A percentile compares a stretch with the other conserved stretches of the same genome.
Conservation (phyloP, 495 filamentous ascomycete species). For the Massariosphaeria phaeospora region DNA sequence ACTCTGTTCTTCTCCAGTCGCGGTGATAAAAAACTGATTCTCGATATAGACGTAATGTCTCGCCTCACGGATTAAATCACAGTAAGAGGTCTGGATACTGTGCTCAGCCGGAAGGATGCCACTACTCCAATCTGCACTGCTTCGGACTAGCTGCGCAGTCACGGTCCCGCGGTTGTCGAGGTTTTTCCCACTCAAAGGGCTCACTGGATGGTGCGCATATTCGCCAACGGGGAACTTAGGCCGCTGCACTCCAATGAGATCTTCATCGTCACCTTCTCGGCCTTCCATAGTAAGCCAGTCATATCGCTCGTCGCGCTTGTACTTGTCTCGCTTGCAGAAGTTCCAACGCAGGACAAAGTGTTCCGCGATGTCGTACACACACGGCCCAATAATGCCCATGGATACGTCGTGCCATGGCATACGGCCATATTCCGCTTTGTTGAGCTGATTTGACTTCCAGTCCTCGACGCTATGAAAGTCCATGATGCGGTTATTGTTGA, state of each 20-base stretch:
- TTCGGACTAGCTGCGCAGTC: slow-evolving; percentile 77
- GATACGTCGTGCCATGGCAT: slow-evolving; percentile 98
- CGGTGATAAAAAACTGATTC: slow-evolving; percentile 89
- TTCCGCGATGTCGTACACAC: slow-evolving; percentile 90
- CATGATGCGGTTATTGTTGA: slow-evolving; percentile 88
- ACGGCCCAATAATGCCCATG: slow-evolving; percentile 83
- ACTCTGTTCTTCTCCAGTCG: slow-evolving; percentile 78
- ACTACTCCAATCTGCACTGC: slow-evolving; percentile 91
- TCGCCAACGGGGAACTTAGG: slow-evolving; percentile 81
- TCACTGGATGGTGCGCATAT: slow-evolving; percentile 76
- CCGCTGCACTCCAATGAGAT: slow-evolving; percentile 78
- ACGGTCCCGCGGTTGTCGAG: slow-evolving; percentile 62
- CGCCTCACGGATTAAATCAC: slow-evolving; percentile 74
- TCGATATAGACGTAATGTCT: slow-evolving; percentile 94
- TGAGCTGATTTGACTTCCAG: slow-evolving; percentile 91
- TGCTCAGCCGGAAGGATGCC: slow-evolving; percentile 77
- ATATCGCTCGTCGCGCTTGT: slow-evolving; percentile 74
- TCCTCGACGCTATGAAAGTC: slow-evolving; percentile 87
- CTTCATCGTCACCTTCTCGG: slow-evolving; percentile 72
- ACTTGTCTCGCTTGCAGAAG: slow-evolving; percentile 94
- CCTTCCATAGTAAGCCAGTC: slow-evolving; percentile 81
- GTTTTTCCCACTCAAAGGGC: slow-evolving; percentile 52
- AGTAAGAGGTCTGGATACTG: slow-evolving; percentile 90
- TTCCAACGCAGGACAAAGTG: slow-evolving; percentile 97
- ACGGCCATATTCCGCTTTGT: slow-evolving; percentile 83